These are phyloP conservation scores for Cyberlindnera sargentensis DNA, from an alignment of 805 yeast species.

Conservation along the genomic window DNA sequence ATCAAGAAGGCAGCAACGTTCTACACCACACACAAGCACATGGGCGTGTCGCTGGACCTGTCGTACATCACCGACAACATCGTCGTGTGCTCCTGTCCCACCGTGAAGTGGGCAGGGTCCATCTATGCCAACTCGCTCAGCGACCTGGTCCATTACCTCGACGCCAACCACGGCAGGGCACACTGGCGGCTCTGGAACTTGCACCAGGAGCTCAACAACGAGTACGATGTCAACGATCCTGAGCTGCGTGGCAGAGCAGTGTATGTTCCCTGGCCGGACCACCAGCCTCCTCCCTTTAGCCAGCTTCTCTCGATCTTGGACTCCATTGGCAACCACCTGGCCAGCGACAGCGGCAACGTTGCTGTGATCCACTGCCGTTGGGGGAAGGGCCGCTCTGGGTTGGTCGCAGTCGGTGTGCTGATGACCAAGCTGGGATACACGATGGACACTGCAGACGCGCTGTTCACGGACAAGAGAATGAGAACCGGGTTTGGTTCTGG, in stretches of 20 bases:
- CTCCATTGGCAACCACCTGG: constrained; percentile 39
- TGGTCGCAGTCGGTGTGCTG: constrained; percentile 62
- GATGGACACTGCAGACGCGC: constrained; percentile 39
- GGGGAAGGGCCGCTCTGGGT: constrained; percentile 90
- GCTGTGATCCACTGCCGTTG: constrained; percentile 81
- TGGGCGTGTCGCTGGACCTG: constrained; percentile 42
- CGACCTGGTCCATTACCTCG: constrained; percentile 44
- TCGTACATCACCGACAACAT: constrained; percentile 58
- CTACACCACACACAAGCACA: constrained; percentile 1
- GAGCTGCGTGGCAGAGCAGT: constrained; percentile 4
- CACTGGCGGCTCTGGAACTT: constrained; percentile 75
- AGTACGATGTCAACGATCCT: constrained; percentile 24
- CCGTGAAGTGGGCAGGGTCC: constrained; percentile 33
- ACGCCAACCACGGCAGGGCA: constrained; percentile 30
- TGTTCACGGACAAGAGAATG: constrained; percentile 56
- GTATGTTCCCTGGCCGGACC: constrained; percentile 62
- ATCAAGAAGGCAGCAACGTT: background rate
- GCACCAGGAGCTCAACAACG: constrained; percentile 46
- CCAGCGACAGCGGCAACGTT: constrained; percentile 31
- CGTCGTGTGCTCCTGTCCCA: constrained; percentile 75
- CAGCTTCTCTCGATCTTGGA: constrained; percentile 38
- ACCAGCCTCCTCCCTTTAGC: constrained; percentile 61
- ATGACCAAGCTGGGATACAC: constrained; percentile 39
- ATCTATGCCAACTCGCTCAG: constrained; percentile 46
- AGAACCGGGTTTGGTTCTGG: constrained; percentile 50